Percentiles rank a stretch among this genome's conserved stretches.
phyloP scores from a whole-genome alignment of 371 early-diverging fungal genomes.

The Parasitella parasitica region DNA sequence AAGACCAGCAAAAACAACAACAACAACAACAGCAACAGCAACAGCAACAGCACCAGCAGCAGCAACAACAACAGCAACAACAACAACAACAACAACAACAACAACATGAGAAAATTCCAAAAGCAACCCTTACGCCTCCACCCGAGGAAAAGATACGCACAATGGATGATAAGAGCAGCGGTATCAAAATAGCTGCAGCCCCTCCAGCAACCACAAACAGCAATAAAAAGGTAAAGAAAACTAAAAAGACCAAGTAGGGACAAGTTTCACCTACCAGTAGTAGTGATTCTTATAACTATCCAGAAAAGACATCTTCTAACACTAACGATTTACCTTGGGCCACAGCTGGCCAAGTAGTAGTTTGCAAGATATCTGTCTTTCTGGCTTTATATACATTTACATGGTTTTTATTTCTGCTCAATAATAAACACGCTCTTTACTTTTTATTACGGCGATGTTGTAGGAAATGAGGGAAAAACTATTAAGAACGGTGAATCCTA shows the following conservation, averaged over 20 bases:
- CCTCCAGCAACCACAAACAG: not conserved
- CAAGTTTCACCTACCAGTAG: not conserved
- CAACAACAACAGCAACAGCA: not conserved
- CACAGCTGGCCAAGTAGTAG: not conserved
- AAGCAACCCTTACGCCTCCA: slow-evolving; percentile 14
- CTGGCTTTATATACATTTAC: not conserved
- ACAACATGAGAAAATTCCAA: not conserved
- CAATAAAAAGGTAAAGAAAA: slow-evolving; percentile 7
- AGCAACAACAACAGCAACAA: not conserved
- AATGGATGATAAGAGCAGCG: too few species aligned
- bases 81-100: not conserved
- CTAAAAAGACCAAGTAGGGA: not conserved
- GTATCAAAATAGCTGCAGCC: not conserved
- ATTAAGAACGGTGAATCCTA: not conserved
- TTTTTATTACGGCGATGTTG: slow-evolving; percentile 14
- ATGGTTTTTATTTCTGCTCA: not conserved
- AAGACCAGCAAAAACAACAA: slow-evolving; percentile 2
- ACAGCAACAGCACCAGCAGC: not conserved
- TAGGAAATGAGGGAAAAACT: slow-evolving; percentile 22
- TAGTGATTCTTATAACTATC: slow-evolving; percentile 1
- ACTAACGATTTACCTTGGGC: not conserved
- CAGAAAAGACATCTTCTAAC: not conserved
- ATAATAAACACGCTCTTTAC: not conserved
- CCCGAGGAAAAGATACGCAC: slow-evolving; percentile 9
- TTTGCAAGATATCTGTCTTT: too few species aligned